phyloP scores from a whole-genome alignment of 768 basidiomycete genomes.

The Dacryopinax spathularia region DNA sequence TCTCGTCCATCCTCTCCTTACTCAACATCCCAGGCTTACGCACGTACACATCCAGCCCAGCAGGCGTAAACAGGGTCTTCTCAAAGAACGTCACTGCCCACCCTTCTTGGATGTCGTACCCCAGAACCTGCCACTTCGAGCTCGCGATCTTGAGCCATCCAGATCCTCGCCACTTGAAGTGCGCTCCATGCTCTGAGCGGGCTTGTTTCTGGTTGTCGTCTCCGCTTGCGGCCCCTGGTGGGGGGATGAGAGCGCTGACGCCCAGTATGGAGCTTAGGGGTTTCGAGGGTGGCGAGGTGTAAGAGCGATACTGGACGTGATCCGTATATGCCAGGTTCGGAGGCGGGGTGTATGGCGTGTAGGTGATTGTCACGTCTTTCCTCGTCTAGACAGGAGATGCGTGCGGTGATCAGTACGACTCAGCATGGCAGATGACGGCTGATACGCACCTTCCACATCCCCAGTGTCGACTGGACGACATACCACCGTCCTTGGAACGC shows the following conservation, averaged over 20 bases:
- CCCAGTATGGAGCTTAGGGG: constrained; percentile 22
- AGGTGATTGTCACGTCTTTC: constrained; percentile 32
- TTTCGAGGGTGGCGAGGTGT: constrained; percentile 16
- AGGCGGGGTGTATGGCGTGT: constrained; percentile 18
- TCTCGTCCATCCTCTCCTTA: constrained; percentile 7
- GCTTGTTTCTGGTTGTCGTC: background rate
- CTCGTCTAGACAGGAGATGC: constrained; percentile 17
- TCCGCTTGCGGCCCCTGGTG: background rate
- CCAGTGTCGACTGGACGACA: constrained; percentile 29
- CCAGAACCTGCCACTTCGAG: constrained; percentile 32
- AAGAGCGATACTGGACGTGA: constrained; percentile 25
- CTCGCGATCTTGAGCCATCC: constrained; percentile 26
- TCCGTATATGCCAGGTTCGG: constrained; percentile 22
- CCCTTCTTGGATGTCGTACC: constrained; percentile 16
- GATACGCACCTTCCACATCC: constrained; percentile 30
- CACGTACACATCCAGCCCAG: constrained; percentile 31
- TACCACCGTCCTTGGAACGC: constrained; percentile 21
- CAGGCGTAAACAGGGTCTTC: constrained; percentile 32
- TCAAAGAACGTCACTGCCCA: constrained; percentile 29
- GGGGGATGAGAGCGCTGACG: constrained; percentile 20
- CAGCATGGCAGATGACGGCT: background rate
- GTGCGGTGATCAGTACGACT: background rate
- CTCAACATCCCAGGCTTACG: constrained; percentile 13
- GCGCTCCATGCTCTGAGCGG: constrained; percentile 7
- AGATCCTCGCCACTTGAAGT: constrained; percentile 29